Conservation (phyloP, 371 early-diverging fungal genomes). For the Coemansia sp. region DNA sequence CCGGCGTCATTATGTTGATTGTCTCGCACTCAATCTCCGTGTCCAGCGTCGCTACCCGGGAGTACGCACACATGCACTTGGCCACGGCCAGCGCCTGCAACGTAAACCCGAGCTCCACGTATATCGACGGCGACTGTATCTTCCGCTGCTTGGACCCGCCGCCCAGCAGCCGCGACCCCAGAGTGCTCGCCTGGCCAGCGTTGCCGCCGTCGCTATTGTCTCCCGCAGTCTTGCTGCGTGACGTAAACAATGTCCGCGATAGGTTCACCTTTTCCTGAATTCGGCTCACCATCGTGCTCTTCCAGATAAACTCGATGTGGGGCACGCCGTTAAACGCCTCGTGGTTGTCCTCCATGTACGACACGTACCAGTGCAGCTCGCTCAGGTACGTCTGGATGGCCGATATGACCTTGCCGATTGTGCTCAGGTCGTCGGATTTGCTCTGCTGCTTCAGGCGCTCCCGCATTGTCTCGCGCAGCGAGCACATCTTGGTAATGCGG, state of each 20-base stretch:
- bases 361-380: slow-evolving; percentile 45
- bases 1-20: slow-evolving; percentile 47
- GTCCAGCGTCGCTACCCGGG: slow-evolving; percentile 39
- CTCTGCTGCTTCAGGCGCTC: slow-evolving; percentile 40
- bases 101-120: slow-evolving; percentile 48
- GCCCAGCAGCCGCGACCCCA: slow-evolving; percentile 23
- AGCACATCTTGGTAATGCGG: slow-evolving; percentile 41
- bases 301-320: slow-evolving; percentile 51
- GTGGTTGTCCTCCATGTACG: slow-evolving; percentile 30
- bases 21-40: slow-evolving; percentile 48
- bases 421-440: slow-evolving; percentile 39
- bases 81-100: slow-evolving; percentile 40
- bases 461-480: slow-evolving; percentile 45
- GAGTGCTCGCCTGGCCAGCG: slow-evolving; percentile 1
- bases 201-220: slow-evolving; percentile 36
- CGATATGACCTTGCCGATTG: slow-evolving; percentile 14
- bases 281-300: slow-evolving; percentile 47
- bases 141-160: slow-evolving; percentile 38
- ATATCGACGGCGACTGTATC: slow-evolving; percentile 42
- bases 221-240: slow-evolving; percentile 19
- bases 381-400: slow-evolving; percentile 33
- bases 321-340: slow-evolving; percentile 33
- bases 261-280: slow-evolving; percentile 26
- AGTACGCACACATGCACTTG: slow-evolving; percentile 48
- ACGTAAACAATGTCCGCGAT: slow-evolving; percentile 18